Percentiles rank a stretch among this genome's conserved stretches.
Evolutionary conservation across 2,329 filamentous ascomycete genomes (phyloP).

Genomic region (Beauveria bassiana): DNA sequence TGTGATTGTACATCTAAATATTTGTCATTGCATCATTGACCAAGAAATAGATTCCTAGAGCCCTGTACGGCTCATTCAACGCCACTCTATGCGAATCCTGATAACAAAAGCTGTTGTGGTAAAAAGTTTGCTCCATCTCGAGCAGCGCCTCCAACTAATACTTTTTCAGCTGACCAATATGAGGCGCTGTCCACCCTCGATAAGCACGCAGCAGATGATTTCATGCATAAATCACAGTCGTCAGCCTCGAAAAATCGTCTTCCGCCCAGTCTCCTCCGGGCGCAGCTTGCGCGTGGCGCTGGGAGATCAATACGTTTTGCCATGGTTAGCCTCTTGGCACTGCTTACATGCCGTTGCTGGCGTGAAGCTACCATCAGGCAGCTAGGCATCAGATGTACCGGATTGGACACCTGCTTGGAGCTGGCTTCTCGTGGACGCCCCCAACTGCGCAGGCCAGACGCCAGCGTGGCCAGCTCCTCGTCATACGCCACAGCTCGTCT

Average conservation of each 20-base stretch:
- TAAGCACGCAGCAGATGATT: not conserved
- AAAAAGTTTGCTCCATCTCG: not conserved
- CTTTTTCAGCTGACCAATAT: not conserved
- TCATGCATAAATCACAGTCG: not conserved
- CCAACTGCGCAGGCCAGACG: not conserved
- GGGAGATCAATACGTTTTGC: not conserved
- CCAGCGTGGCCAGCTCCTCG: not conserved
- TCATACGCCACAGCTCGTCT: not conserved
- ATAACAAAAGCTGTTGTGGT: not conserved
- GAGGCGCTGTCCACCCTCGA: not conserved
- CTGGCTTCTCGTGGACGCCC: not conserved
- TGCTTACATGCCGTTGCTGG: conserved; percentile 1
- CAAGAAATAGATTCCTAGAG: not conserved
- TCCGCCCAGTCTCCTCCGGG: not conserved
- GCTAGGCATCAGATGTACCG: not conserved
- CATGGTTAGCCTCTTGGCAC: conserved; percentile 3
- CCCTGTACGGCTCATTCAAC: not conserved
- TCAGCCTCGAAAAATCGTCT: not conserved
- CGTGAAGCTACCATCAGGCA: not conserved
- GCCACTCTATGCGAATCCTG: not conserved
- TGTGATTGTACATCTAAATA: no score
- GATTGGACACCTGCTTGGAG: not conserved
- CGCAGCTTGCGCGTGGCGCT: not conserved
- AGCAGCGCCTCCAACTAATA: not conserved
- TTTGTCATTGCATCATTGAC: no score